Percentiles rank a stretch among this genome's conserved stretches.
phyloP scores from a whole-genome alignment of 2,329 filamentous ascomycete species.

The Teratosphaeria viscida region DNA sequence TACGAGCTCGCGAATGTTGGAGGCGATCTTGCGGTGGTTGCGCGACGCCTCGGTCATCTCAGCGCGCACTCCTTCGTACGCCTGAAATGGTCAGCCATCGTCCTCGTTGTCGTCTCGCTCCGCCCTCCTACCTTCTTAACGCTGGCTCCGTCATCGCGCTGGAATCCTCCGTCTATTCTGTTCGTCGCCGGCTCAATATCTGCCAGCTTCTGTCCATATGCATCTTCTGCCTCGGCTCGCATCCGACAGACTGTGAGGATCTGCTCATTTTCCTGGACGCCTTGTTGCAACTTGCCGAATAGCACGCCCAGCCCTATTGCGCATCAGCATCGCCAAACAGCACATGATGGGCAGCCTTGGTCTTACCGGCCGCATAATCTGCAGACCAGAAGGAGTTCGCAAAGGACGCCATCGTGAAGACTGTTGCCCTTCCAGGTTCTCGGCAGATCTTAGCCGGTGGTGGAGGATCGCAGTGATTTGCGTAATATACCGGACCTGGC shows the following conservation, averaged over 20 bases:
- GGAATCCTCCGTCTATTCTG: slow-evolving; percentile 73
- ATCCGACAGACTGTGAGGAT: slow-evolving; percentile 81
- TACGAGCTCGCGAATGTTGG: slow-evolving; percentile 91
- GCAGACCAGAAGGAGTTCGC: slow-evolving; percentile 95
- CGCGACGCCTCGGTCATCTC: slow-evolving; percentile 88
- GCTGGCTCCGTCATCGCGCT: slow-evolving; percentile 87
- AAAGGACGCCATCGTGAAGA: slow-evolving; percentile 64
- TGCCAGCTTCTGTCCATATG: slow-evolving; percentile 68
- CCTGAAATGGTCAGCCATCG: slow-evolving; percentile 41
- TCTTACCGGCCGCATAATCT: slow-evolving; percentile 85
- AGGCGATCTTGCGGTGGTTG: slow-evolving; percentile 90
- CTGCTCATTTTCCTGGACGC: slow-evolving; percentile 89
- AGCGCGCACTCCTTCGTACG: slow-evolving; percentile 82
- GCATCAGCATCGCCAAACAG: background rate
- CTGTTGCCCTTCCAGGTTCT: background rate
- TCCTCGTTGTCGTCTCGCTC: background rate
- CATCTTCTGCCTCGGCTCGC: slow-evolving; percentile 90
- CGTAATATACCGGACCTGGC: background rate
- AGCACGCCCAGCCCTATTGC: slow-evolving; percentile 67
- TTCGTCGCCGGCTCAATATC: slow-evolving; percentile 77
- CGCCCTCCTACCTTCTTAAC: slow-evolving; percentile 63
- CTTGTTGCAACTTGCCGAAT: slow-evolving; percentile 94
- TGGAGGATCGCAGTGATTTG: background rate
- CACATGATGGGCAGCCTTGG: background rate
- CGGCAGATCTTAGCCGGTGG: background rate